These are phyloP conservation scores for Lenwebbia sp. DNA, from an alignment of 345 rosid species.

Conservation along the genomic window DNA sequence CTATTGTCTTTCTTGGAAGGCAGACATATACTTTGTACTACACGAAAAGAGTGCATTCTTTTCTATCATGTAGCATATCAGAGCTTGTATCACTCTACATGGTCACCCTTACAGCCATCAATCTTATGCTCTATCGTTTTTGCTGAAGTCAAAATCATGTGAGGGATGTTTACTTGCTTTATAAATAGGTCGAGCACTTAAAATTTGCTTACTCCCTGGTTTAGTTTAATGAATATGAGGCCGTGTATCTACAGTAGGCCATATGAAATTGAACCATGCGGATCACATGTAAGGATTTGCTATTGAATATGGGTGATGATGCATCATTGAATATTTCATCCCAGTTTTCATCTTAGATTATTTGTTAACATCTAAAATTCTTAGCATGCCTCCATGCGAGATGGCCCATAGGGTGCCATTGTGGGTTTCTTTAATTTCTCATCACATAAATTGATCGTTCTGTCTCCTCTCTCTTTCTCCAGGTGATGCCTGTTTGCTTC, in stretches of 20 bases:
- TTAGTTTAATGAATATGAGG: background rate
- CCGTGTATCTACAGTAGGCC: background rate
- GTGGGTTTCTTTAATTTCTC: background rate
- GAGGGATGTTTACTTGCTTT: background rate
- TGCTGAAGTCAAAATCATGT: background rate
- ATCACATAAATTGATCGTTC: background rate
- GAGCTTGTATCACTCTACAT: background rate
- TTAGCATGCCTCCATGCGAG: background rate
- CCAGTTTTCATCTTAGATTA: background rate
- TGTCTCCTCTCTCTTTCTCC: background rate
- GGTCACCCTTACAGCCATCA: background rate
- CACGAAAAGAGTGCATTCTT: background rate
- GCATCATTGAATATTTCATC: background rate
- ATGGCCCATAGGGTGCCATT: no score
- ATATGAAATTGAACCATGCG: background rate
- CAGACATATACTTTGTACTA: background rate
- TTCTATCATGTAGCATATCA: background rate
- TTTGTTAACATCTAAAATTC: background rate
- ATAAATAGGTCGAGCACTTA: background rate
- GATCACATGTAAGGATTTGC: background rate
- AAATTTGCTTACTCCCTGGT: background rate
- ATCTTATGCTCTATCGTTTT: background rate
- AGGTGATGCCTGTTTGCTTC: background rate
- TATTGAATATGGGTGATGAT: background rate
- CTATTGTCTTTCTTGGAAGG: background rate